Conservation (phyloP, 352 stramenopile species). For the Globisporangium lucens region DNA sequence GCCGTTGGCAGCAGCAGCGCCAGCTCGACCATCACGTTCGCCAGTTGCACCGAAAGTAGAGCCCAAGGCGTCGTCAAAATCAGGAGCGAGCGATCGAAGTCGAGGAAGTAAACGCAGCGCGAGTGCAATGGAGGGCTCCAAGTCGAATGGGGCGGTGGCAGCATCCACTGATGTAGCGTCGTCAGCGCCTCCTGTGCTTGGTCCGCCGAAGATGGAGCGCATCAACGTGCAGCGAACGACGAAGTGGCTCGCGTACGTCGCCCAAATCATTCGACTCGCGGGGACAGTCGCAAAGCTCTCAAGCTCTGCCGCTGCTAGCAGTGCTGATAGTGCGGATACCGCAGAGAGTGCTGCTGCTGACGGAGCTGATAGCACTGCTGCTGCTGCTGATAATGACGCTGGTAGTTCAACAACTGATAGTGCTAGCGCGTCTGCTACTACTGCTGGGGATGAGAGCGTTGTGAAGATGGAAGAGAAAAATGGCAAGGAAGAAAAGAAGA, state of each 20-base stretch:
- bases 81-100: background rate
- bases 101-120: slow-evolving; percentile 5
- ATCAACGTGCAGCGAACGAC: slow-evolving; percentile 78
- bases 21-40: background rate
- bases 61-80: slow-evolving; percentile 5
- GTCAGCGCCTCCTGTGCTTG: slow-evolving; percentile 24
- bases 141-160: background rate
- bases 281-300: slow-evolving; percentile 20
- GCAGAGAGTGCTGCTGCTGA: background rate
- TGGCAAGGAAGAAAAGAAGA: background rate
- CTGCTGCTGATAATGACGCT: background rate
- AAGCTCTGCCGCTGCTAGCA: background rate
- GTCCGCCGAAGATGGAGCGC: slow-evolving; percentile 70
- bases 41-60: slow-evolving; percentile 6
- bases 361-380: background rate
- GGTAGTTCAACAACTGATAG: background rate
- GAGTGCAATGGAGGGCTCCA: background rate
- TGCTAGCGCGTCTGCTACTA: background rate
- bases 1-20: slow-evolving; percentile 2
- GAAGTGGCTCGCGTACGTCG: slow-evolving; percentile 63
- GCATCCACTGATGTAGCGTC: background rate
- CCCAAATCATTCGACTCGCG: slow-evolving; percentile 63
- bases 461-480: background rate
- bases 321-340: background rate
- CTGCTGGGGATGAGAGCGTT: background rate